Conservation (phyloP, 2,329 filamentous ascomycete genomes). For the Microcyclospora tardicrescens region DNA sequence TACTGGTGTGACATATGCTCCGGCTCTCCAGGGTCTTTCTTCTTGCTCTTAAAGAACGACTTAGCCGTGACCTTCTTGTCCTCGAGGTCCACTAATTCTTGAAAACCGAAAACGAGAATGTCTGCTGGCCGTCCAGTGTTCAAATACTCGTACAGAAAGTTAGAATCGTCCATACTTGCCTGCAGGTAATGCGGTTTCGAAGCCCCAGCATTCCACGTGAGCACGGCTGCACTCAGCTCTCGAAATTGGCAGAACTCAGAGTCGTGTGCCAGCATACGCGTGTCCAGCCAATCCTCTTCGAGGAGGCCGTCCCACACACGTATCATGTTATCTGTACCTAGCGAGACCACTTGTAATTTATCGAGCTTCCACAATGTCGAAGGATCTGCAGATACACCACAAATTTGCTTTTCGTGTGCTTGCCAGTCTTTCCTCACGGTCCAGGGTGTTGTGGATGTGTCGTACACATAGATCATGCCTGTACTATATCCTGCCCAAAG, state of each 20-base stretch:
- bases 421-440: slow-evolving; percentile 87
- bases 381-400: slow-evolving; percentile 62
- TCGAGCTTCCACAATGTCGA: slow-evolving; percentile 78
- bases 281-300: slow-evolving; percentile 88
- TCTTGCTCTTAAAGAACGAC: slow-evolving; percentile 70
- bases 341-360: slow-evolving; percentile 68
- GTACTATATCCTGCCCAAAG: slow-evolving; percentile 94
- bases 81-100: slow-evolving; percentile 95
- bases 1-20: slow-evolving; percentile 96
- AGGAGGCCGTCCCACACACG: slow-evolving; percentile 85
- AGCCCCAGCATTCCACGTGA: slow-evolving; percentile 98
- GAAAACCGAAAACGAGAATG: slow-evolving; percentile 90
- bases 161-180: slow-evolving; percentile 54
- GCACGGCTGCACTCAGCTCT: slow-evolving; percentile 62
- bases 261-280: slow-evolving; percentile 73
- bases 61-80: slow-evolving; percentile 96
- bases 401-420: slow-evolving; percentile 72
- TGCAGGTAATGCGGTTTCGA: slow-evolving; percentile 74
- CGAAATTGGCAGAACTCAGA: slow-evolving; percentile 74
- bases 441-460: slow-evolving; percentile 74
- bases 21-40: slow-evolving; percentile 71
- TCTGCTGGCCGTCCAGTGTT: slow-evolving; percentile 68
- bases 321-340: slow-evolving; percentile 77
- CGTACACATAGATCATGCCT: slow-evolving; percentile 86
- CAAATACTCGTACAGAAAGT: slow-evolving; percentile 71